These are phyloP conservation scores for Fusarium metavorans DNA, from an alignment of 2,329 filamentous ascomycete genomes.

Conservation along the genomic window DNA sequence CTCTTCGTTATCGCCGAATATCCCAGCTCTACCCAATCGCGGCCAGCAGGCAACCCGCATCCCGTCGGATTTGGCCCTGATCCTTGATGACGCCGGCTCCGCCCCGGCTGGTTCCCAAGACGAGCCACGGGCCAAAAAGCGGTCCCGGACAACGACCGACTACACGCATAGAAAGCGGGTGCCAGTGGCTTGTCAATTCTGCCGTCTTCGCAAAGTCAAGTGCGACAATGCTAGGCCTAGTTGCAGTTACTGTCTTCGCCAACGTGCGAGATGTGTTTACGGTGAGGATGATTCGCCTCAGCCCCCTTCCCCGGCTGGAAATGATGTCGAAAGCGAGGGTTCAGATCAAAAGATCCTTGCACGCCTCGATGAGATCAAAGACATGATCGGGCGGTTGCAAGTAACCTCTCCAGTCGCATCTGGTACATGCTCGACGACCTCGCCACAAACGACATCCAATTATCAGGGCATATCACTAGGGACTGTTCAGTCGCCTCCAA, in stretches of 20 bases:
- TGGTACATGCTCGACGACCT: background rate
- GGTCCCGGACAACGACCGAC: background rate
- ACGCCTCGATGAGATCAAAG: constrained; percentile 13
- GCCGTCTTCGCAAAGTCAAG: constrained; percentile 26
- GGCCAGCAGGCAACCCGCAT: background rate
- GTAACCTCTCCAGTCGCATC: background rate
- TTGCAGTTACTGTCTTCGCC: constrained; percentile 25
- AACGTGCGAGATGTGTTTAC: constrained; percentile 17
- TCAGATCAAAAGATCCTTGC: constrained; percentile 12
- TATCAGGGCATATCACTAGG: background rate
- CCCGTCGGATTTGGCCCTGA: background rate
- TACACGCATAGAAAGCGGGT: constrained; percentile 24
- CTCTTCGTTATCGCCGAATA: background rate
- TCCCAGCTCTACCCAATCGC: background rate
- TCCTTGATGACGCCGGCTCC: background rate
- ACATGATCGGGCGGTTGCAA: background rate
- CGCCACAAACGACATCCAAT: background rate
- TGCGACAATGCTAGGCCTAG: constrained; percentile 28
- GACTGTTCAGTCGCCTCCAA: background rate
- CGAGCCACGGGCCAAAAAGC: background rate
- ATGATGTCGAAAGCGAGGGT: background rate
- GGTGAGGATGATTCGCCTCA: background rate
- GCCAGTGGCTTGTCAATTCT: constrained; percentile 26
- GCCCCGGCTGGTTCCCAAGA: background rate
- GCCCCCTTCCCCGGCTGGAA: background rate